These are phyloP conservation scores for Raddia distichophylla DNA, from an alignment of 176 grass and related monocot species.

Conservation along the genomic window DNA sequence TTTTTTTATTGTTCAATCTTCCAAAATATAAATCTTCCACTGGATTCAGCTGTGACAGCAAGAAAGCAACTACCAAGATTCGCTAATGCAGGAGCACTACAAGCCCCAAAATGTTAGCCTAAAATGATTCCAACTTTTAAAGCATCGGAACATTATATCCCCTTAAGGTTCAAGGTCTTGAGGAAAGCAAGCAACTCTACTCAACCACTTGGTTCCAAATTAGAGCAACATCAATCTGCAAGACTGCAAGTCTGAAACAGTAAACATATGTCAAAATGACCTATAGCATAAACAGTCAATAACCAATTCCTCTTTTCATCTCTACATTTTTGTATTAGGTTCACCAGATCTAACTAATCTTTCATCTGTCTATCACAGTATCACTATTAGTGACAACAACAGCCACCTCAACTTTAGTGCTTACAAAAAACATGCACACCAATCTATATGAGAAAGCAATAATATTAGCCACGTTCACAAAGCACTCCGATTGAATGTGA, in stretches of 20 bases:
- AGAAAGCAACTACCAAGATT: background rate
- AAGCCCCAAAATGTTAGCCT: slow-evolving; percentile 25
- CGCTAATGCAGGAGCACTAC: background rate
- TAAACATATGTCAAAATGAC: background rate
- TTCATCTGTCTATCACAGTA: slow-evolving; percentile 4
- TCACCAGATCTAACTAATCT: background rate
- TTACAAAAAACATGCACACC: background rate
- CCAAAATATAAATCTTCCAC: slow-evolving; percentile 6
- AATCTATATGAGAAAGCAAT: background rate
- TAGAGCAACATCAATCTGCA: background rate
- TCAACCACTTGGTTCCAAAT: background rate
- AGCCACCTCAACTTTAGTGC: background rate
- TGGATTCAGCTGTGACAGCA: background rate
- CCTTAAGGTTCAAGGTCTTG: background rate
- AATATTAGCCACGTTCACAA: background rate
- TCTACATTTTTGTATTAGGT: slow-evolving; percentile 6
- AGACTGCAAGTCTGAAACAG: background rate
- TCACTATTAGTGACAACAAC: background rate
- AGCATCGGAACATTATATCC: background rate
- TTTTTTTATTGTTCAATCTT: slow-evolving; percentile 7
- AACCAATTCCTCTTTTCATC: slow-evolving; percentile 8
- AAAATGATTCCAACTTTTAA: background rate
- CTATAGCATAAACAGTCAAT: slow-evolving; percentile 6
- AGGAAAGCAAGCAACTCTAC: slow-evolving; percentile 19
- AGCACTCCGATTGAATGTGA: background rate